Conservation (phyloP, 1,284 basidiomycete species). For the Boletus subluridellus region DNA sequence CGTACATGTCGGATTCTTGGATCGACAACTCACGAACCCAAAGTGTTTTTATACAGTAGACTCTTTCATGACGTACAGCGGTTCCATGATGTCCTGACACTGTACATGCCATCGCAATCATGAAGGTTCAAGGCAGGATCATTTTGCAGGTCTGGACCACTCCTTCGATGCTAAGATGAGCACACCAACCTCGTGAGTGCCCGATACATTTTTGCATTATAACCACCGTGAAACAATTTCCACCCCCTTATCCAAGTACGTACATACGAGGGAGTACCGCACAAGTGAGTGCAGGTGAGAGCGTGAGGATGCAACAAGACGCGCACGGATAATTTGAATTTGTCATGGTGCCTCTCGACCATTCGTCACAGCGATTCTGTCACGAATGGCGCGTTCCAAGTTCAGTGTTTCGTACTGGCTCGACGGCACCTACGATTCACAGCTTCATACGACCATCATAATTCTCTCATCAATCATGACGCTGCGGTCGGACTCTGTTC, state of each 20-base stretch:
- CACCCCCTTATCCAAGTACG: not conserved
- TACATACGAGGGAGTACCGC: not conserved
- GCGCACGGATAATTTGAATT: too few species aligned
- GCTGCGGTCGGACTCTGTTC: too few species aligned
- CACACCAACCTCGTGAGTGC: not conserved
- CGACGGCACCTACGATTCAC: too few species aligned
- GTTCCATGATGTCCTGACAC: not conserved
- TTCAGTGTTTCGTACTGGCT: too few species aligned
- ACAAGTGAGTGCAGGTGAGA: not conserved
- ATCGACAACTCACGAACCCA: not conserved
- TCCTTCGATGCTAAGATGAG: not conserved
- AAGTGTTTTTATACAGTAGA: conserved; percentile 3
- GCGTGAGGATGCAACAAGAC: not conserved
- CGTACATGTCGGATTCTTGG: conserved; percentile 3
- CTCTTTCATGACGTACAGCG: not conserved
- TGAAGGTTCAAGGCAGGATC: not conserved
- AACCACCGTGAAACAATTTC: not conserved
- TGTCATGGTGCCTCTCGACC: too few species aligned
- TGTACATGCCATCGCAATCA: not conserved
- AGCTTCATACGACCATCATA: too few species aligned
- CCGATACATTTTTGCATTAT: too few species aligned
- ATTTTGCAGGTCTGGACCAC: not conserved
- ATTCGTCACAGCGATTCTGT: too few species aligned
- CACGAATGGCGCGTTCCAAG: too few species aligned
- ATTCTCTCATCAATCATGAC: too few species aligned